Evolutionary conservation across 2,329 filamentous ascomycete genomes (phyloP).

Genomic region (Trichoderma endophyticum): DNA sequence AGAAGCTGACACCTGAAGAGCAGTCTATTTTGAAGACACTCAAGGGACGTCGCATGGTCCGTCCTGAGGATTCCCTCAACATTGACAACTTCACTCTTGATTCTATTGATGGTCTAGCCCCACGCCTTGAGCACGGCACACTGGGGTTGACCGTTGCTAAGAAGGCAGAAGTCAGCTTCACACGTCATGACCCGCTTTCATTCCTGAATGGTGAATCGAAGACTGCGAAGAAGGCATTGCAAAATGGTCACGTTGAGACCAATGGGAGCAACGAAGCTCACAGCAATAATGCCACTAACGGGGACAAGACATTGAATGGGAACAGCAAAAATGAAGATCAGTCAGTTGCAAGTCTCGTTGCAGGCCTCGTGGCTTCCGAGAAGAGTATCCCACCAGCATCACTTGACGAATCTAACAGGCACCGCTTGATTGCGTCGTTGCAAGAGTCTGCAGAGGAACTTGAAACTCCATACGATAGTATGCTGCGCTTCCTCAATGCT

Average conservation of each 20-base stretch:
- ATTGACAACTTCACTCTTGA: constrained; percentile 34
- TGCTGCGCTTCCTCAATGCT: constrained; percentile 14
- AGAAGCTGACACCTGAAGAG: constrained; percentile 25
- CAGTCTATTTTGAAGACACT: constrained; percentile 28
- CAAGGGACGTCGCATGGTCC: constrained; percentile 31
- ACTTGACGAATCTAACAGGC: constrained; percentile 12
- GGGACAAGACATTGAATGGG: background rate
- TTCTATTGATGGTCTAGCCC: constrained; percentile 24
- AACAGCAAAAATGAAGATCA: background rate
- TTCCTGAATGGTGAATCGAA: background rate
- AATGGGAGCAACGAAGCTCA: background rate
- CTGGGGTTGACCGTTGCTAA: background rate
- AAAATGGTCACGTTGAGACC: background rate
- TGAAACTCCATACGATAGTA: constrained; percentile 12
- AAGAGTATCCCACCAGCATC: background rate
- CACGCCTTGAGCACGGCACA: background rate
- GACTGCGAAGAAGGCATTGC: background rate
- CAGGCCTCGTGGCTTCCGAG: background rate
- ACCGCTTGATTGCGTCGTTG: background rate
- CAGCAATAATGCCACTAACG: background rate
- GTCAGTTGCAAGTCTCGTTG: background rate
- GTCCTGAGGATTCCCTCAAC: constrained; percentile 30
- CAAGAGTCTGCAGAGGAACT: constrained; percentile 1
- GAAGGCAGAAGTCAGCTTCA: background rate
- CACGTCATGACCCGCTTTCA: background rate